These are phyloP conservation scores for Austroboletus novae-zelandiae DNA, from an alignment of 1,284 basidiomycete genomes.

Conservation along the genomic window DNA sequence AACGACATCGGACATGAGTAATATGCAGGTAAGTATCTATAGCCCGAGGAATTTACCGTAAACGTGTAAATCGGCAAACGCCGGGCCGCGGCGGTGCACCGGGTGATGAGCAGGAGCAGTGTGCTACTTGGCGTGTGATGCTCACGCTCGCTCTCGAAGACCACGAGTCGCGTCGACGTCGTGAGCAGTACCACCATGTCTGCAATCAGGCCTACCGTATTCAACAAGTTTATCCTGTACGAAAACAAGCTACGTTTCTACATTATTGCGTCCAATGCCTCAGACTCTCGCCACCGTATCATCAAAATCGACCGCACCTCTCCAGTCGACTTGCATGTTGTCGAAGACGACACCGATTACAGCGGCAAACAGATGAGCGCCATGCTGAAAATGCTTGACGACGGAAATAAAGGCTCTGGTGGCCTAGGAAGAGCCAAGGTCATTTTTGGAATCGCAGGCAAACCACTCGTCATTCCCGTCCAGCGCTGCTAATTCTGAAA, in stretches of 20 bases:
- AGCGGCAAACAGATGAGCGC: constrained; percentile 85
- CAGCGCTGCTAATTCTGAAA: not conserved
- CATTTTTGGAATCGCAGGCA: constrained; percentile 79
- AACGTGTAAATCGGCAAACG: too few relatives aligned
- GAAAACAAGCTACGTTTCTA: constrained; percentile 88
- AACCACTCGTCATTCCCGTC: not conserved
- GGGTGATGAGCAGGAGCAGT: too few relatives aligned
- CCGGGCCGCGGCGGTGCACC: too few relatives aligned
- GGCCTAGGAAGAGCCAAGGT: constrained; percentile 81
- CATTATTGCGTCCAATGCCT: constrained; percentile 83
- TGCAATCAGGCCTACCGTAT: constrained; percentile 34
- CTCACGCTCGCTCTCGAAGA: too few relatives aligned
- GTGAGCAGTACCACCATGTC: constrained; percentile 11
- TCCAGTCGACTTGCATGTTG: constrained; percentile 68
- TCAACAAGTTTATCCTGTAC: constrained; percentile 90
- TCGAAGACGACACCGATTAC: constrained; percentile 88
- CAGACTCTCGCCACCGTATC: constrained; percentile 83
- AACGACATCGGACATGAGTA: too few relatives aligned
- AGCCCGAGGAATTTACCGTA: too few relatives aligned
- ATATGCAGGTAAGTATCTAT: too few relatives aligned
- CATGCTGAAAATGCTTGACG: constrained; percentile 91
- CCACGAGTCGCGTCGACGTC: too few relatives aligned
- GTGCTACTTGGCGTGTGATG: too few relatives aligned
- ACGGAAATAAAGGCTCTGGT: constrained; percentile 87
- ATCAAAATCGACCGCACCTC: constrained; percentile 89